Conservation (phyloP, 768 basidiomycete genomes). For the Amylocystis lapponica region DNA sequence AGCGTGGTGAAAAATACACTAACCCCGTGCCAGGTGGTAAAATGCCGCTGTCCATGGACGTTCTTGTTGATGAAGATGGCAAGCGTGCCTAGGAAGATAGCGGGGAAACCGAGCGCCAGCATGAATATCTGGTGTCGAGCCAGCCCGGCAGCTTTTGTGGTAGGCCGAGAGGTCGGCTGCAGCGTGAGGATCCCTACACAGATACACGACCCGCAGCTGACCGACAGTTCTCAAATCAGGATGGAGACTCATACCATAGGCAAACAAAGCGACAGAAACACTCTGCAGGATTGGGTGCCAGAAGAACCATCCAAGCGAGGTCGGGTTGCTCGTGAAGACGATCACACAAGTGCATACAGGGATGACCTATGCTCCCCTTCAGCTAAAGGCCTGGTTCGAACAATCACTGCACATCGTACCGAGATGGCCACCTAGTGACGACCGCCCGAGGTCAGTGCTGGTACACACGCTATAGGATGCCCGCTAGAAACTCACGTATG, state of each 20-base stretch:
- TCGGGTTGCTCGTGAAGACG: conserved; percentile 18
- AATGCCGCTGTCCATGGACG: conserved; percentile 45
- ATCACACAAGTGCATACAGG: conserved; percentile 21
- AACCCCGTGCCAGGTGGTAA: conserved; percentile 74
- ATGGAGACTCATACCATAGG: conserved; percentile 37
- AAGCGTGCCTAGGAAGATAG: conserved; percentile 53
- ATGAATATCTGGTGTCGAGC: conserved; percentile 64
- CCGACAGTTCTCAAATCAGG: not conserved
- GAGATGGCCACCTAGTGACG: conserved; percentile 3
- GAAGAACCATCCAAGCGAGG: conserved; percentile 31
- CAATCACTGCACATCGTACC: no score
- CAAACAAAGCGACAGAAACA: conserved; percentile 21
- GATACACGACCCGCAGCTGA: not conserved
- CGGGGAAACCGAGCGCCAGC: conserved; percentile 48
- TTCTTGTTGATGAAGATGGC: conserved; percentile 62
- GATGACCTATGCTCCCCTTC: conserved; percentile 14
- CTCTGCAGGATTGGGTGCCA: conserved; percentile 37
- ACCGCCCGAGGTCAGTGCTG: not conserved
- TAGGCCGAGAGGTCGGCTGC: conserved; percentile 64
- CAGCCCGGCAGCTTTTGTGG: conserved; percentile 61
- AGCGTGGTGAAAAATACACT: conserved; percentile 18
- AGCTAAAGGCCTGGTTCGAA: not conserved
- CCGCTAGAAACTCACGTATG: conserved; percentile 31
- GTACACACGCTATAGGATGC: not conserved
- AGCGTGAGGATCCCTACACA: conserved; percentile 63